Evolutionary conservation across 2,329 filamentous ascomycete species (phyloP).

Genomic region (Talaromyces atroroseus): DNA sequence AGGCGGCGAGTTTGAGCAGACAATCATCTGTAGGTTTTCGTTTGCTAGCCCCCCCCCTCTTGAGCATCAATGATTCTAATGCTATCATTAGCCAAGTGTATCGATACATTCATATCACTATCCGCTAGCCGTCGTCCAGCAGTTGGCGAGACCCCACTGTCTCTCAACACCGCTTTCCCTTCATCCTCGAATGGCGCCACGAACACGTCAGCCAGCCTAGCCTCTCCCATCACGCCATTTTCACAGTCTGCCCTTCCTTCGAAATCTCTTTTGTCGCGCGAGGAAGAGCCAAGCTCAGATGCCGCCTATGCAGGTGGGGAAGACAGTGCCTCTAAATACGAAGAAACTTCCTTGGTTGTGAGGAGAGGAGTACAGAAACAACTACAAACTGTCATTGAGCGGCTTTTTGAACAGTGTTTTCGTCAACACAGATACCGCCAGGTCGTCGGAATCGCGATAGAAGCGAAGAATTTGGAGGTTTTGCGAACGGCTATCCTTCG

Average conservation of each 20-base stretch:
- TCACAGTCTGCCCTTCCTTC: constrained; percentile 89
- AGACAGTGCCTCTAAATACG: constrained; percentile 49
- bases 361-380: constrained; percentile 71
- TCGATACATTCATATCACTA: constrained; percentile 93
- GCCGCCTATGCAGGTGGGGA: constrained; percentile 52
- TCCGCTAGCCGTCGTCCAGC: constrained; percentile 55
- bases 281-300: constrained; percentile 58
- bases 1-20: constrained; percentile 94
- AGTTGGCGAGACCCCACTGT: constrained; percentile 52
- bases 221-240: constrained; percentile 90
- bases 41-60: not conserved
- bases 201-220: constrained; percentile 60
- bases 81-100: constrained; percentile 65
- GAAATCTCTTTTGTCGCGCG: constrained; percentile 88
- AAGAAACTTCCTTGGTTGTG: constrained; percentile 59
- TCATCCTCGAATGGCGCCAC: constrained; percentile 60
- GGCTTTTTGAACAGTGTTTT: constrained; percentile 87
- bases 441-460: constrained; percentile 93
- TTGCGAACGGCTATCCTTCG: constrained; percentile 80
- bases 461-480: constrained; percentile 86
- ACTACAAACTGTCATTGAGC: constrained; percentile 76
- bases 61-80: constrained; percentile 10
- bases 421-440: constrained; percentile 83
- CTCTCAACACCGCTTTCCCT: constrained; percentile 75
- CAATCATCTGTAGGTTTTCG: constrained; percentile 68